These are phyloP conservation scores for Bothriochloa decipiens DNA, from an alignment of 176 grass and related monocot genomes.

Conservation along the genomic window DNA sequence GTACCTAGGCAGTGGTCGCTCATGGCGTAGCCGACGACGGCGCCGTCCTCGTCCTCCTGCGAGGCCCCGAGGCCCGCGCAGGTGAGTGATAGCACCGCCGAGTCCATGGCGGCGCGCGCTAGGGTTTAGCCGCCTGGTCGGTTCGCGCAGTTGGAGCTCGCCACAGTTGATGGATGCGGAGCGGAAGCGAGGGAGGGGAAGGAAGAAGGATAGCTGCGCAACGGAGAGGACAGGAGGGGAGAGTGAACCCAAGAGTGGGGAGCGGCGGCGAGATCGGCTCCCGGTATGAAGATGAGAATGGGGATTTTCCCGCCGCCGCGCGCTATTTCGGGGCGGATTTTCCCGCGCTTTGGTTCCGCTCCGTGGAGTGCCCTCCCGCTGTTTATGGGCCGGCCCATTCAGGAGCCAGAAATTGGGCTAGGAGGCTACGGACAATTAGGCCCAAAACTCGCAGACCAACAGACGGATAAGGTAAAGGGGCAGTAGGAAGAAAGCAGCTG, in stretches of 20 bases:
- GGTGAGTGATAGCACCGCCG: constrained; percentile 61
- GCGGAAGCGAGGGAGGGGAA: not conserved
- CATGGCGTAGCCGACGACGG: constrained; percentile 64
- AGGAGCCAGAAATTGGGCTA: not conserved
- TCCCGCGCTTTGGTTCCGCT: constrained; percentile 36
- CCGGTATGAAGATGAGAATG: constrained; percentile 27
- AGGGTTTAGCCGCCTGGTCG: constrained; percentile 34
- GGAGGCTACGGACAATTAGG: not conserved
- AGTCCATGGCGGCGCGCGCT: constrained; percentile 57
- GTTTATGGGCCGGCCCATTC: not conserved
- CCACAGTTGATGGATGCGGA: constrained; percentile 1
- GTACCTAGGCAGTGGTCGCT: constrained; percentile 79
- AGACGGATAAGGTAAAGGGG: not conserved
- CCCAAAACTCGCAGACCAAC: constrained; percentile 9
- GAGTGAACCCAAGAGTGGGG: not conserved
- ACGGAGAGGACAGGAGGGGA: no score
- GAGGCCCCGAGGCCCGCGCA: constrained; percentile 52
- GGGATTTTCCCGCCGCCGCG: constrained; percentile 44
- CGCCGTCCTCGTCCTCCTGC: constrained; percentile 61
- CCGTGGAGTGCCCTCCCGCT: not conserved
- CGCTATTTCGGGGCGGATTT: constrained; percentile 8
- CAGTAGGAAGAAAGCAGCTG: not conserved
- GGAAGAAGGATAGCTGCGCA: not conserved
- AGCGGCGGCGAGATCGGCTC: not conserved
- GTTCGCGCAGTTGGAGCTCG: not conserved